Evolutionary conservation across 1,284 basidiomycete genomes (phyloP).

Genomic region (Pascua sp.): DNA sequence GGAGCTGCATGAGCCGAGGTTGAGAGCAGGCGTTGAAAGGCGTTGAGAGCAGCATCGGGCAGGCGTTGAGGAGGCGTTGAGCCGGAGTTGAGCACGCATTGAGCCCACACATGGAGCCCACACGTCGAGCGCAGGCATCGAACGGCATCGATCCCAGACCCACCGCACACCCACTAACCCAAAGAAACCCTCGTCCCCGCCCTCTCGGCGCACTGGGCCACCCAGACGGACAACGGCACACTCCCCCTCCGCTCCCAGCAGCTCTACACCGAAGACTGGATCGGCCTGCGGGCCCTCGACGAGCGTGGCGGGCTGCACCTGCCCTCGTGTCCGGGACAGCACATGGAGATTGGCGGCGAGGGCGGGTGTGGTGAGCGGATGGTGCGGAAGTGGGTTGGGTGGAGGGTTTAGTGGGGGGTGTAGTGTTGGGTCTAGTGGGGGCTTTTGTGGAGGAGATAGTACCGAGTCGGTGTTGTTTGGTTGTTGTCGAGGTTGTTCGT

Average conservation of each 20-base stretch:
- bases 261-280: constrained; percentile 81
- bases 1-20: no score
- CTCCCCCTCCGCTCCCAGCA: constrained; percentile 71
- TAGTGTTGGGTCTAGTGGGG: no score
- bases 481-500: no score
- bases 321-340: constrained; percentile 68
- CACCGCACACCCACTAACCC: background rate
- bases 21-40: no score
- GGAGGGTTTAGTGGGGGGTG: background rate
- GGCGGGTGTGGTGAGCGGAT: constrained; percentile 47
- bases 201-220: constrained; percentile 45
- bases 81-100: no score
- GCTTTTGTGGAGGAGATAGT: no score
- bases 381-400: constrained; percentile 46
- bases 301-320: constrained; percentile 64
- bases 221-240: constrained; percentile 49
- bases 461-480: no score
- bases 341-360: constrained; percentile 79
- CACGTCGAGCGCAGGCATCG: no score
- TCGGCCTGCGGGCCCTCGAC: constrained; percentile 75
- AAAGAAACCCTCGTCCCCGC: constrained; percentile 33
- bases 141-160: background rate
- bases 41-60: no score
- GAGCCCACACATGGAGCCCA: no score
- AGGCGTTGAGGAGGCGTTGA: no score